phyloP scores from a whole-genome alignment of 2,329 filamentous ascomycete species.

The Epichloe sibirici region DNA sequence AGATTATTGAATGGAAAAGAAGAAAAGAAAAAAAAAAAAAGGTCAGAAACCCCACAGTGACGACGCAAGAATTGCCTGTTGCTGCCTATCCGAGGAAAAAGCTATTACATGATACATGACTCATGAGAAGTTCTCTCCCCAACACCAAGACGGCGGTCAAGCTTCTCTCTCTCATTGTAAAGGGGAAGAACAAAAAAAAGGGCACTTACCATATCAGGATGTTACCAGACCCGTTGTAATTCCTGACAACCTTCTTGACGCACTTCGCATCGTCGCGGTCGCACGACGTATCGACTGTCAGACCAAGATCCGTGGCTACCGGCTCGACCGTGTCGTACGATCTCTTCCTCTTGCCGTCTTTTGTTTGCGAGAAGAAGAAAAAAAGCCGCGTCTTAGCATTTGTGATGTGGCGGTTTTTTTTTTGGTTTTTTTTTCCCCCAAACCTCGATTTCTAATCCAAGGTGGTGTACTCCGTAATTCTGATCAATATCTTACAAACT shows the following conservation, averaged over 20 bases:
- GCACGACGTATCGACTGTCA: conserved; percentile 43
- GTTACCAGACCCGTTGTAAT: conserved; percentile 38
- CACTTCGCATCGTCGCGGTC: conserved; percentile 42
- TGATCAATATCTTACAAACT: neutral
- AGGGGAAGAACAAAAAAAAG: neutral
- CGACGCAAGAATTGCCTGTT: too few species aligned
- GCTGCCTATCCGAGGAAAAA: too few species aligned
- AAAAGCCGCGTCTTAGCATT: neutral
- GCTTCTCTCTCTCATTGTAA: neutral
- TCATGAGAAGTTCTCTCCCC: too few species aligned
- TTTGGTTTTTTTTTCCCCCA: neutral
- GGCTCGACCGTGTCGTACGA: conserved; percentile 46
- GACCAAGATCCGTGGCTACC: conserved; percentile 40
- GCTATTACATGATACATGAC: too few species aligned
- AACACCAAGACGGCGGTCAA: too few species aligned
- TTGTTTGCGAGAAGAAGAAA: neutral
- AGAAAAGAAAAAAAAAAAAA: neutral
- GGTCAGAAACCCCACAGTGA: neutral
- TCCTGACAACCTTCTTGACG: conserved; percentile 36
- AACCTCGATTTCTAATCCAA: neutral
- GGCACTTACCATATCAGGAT: conserved; percentile 40
- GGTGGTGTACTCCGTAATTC: too few species aligned
- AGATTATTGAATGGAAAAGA: neutral
- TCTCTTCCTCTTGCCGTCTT: conserved; percentile 38
- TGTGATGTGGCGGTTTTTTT: neutral